Evolutionary conservation across 371 early-diverging fungal species (phyloP).

Genomic region (Mucor velutinosus): DNA sequence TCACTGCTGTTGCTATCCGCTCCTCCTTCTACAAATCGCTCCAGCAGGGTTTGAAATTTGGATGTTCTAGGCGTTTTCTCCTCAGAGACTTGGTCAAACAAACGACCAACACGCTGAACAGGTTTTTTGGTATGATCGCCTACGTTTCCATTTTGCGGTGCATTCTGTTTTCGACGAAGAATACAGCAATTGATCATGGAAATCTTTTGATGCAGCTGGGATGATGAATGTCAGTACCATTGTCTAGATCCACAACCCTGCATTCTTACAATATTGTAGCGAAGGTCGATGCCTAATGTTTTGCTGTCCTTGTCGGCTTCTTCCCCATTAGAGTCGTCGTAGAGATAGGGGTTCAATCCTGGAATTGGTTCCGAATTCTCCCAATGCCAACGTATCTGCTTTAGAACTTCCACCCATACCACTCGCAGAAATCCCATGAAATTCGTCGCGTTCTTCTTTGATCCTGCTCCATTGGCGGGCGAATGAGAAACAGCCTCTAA

Average conservation of each 20-base stretch:
- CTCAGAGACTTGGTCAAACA: background rate
- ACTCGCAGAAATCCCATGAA: conserved; percentile 65
- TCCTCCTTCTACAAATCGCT: conserved; percentile 12
- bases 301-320: conserved; percentile 13
- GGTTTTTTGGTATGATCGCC: conserved; percentile 4
- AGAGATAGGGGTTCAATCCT: conserved; percentile 44
- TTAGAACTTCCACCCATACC: conserved; percentile 66
- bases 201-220: conserved; percentile 82
- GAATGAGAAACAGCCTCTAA: conserved; percentile 50
- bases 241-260: too few relatives aligned
- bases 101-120: background rate
- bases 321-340: background rate
- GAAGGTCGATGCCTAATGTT: conserved; percentile 66
- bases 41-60: conserved; percentile 10
- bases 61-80: background rate
- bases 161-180: conserved; percentile 46
- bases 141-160: conserved; percentile 11
- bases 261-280: conserved; percentile 61
- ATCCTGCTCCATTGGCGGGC: background rate
- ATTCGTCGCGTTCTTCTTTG: conserved; percentile 19
- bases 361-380: conserved; percentile 62
- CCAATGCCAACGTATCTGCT: conserved; percentile 68
- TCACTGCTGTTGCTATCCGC: background rate
- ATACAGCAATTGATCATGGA: conserved; percentile 91
- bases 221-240: background rate